Conservation (phyloP, 2,329 filamentous ascomycete genomes). For the Endothia cerciana region DNA sequence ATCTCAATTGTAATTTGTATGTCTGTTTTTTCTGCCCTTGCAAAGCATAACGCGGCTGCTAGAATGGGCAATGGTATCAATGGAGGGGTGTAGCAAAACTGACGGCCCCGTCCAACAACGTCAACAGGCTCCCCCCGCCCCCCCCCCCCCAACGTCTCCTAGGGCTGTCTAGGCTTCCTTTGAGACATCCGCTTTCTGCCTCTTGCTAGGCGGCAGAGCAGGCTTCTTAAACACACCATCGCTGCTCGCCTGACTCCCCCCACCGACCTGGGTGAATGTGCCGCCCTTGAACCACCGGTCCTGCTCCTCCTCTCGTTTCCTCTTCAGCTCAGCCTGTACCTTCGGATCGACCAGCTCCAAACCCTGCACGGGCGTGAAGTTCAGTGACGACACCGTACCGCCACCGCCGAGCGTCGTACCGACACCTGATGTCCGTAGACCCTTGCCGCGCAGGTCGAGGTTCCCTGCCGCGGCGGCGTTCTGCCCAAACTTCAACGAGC, state of each 20-base stretch:
- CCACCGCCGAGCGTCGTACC: constrained; percentile 69
- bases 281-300: constrained; percentile 97
- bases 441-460: constrained; percentile 75
- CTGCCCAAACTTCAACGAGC: constrained; percentile 79
- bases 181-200: constrained; percentile 64
- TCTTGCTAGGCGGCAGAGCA: constrained; percentile 73
- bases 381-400: constrained; percentile 83
- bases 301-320: constrained; percentile 92
- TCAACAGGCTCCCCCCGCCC: background rate
- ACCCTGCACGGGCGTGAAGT: constrained; percentile 93
- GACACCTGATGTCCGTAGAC: constrained; percentile 80
- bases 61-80: background rate
- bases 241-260: constrained; percentile 37
- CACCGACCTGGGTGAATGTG: constrained; percentile 88
- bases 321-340: constrained; percentile 80
- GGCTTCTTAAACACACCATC: constrained; percentile 83
- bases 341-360: constrained; percentile 95
- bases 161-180: constrained; percentile 45
- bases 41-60: background rate
- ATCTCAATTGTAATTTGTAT: too few relatives aligned
- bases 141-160: too few relatives aligned
- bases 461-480: constrained; percentile 54
- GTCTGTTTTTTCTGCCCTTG: too few relatives aligned
- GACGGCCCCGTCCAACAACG: background rate
- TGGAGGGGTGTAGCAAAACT: background rate